Evolutionary conservation across 2,329 filamentous ascomycete genomes (phyloP), one percentile per base, ranked within the genome.

Genomic region (Beauveria bassiana): DNA sequence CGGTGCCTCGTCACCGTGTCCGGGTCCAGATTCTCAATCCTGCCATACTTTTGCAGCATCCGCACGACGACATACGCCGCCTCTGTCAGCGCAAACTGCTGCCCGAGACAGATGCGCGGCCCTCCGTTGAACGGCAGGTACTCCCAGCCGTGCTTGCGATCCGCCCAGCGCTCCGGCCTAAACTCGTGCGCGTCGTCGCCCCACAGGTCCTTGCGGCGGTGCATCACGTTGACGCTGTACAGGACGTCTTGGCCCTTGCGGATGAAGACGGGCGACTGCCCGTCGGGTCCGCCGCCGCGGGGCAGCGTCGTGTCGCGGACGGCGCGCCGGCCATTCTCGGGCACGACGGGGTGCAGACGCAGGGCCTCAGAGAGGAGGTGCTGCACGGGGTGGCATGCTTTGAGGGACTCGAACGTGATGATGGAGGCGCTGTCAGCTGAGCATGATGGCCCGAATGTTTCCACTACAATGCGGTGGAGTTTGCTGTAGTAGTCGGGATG

Each of bases 161-260:
- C 64, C 40, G 72, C 72, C 75, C 74, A 77, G 14, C 75, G 65
- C 59, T 75, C 74, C 0, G 74, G 75, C 1, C 67, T 63, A 47
- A 76, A 76, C 16, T 69, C 68, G 1, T 69, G 65, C 1, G 73
- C 71, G 51, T 75, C 73, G 0, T 64, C 49, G 0, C 75, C 75
- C 57, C 69, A 77, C 10, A 76, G 66, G 43, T 74, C 71, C 28
- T 69, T 71, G 9, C 69, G 65, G 1, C 72, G 66, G 40, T 74
- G 71, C 52, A 74, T 66, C 0, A 67, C 65, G 63, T 73, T 72
- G 10, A 69, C 62, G 20, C 63, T 51, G 57, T 59, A 59, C 7
- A 28, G 1, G 16, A 75, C 67, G 16, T 64, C 47, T 12, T 67
- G 65, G 0, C 73, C 73, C 22, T 65, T 66, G 0, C 65, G 55